These are phyloP conservation scores for Talaromyces sp. DNA, from an alignment of 2,329 filamentous ascomycete genomes.

Conservation along the genomic window DNA sequence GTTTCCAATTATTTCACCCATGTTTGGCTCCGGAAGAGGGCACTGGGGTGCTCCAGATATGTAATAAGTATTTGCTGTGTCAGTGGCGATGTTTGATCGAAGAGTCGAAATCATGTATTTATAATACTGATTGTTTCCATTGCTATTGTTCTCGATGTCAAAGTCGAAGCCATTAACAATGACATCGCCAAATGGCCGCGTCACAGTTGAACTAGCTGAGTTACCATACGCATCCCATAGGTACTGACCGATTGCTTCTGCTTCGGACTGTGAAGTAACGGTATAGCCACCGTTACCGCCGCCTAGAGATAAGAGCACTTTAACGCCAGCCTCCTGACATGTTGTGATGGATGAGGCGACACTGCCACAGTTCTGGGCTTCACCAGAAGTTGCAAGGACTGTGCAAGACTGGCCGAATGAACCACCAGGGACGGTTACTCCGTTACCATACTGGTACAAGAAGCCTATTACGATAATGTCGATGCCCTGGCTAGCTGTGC, in stretches of 20 bases:
- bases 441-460: slow-evolving; percentile 2
- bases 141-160: slow-evolving; percentile 39
- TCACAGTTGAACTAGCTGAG: slow-evolving; percentile 22
- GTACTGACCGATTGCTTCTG: slow-evolving; percentile 31
- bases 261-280: slow-evolving; percentile 30
- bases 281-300: slow-evolving; percentile 35
- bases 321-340: not conserved
- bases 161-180: slow-evolving; percentile 51
- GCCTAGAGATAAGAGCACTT: slow-evolving; percentile 24
- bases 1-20: slow-evolving; percentile 38
- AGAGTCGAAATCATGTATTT: slow-evolving; percentile 42
- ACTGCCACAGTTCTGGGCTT: not conserved
- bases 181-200: slow-evolving; percentile 45
- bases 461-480: not conserved
- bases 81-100: slow-evolving; percentile 33
- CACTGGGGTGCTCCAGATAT: slow-evolving; percentile 51
- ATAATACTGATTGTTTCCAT: slow-evolving; percentile 25
- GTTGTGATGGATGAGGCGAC: not conserved
- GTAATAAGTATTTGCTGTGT: slow-evolving; percentile 38
- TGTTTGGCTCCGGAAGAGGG: slow-evolving; percentile 41
- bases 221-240: slow-evolving; percentile 44
- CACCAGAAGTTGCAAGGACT: not conserved
- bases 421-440: slow-evolving; percentile 1
- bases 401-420: slow-evolving; percentile 1
- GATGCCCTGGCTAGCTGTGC: not conserved